phyloP scores from a whole-genome alignment of 352 stramenopile genomes.

The Pythium aquatile region DNA sequence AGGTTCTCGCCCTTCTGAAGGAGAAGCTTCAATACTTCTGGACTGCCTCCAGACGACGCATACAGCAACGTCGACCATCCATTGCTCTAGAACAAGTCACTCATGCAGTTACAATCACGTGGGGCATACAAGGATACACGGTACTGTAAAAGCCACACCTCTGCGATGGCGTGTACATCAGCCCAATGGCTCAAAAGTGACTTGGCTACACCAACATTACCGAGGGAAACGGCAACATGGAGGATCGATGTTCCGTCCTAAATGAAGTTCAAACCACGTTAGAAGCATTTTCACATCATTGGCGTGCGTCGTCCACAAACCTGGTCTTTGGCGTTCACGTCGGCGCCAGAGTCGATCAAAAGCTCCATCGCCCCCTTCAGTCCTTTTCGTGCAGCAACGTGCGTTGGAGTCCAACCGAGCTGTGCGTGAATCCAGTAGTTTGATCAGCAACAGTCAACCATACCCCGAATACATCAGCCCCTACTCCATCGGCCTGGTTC shows the following conservation, averaged over 20 bases:
- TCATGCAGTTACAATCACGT: neutral
- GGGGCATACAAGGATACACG: neutral
- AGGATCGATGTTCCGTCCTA: neutral
- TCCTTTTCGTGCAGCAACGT: slow-evolving; percentile 22
- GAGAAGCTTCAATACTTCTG: neutral
- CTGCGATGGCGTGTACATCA: neutral
- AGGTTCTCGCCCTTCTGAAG: neutral
- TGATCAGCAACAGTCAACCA: no score
- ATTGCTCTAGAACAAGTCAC: neutral
- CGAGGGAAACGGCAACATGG: neutral
- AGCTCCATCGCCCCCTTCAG: slow-evolving; percentile 25
- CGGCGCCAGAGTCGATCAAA: neutral
- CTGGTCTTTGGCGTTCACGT: slow-evolving; percentile 11
- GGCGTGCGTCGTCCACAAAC: neutral
- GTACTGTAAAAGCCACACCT: neutral
- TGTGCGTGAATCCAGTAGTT: no score
- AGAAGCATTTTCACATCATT: no score
- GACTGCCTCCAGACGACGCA: neutral
- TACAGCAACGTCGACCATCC: neutral
- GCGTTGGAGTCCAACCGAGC: neutral
- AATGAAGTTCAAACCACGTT: neutral
- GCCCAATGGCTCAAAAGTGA: neutral
- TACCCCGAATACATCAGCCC: neutral
- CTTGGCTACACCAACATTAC: neutral
- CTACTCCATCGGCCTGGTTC: neutral